A percentile compares a stretch with the other conserved stretches of the same genome.
Evolutionary conservation across 345 rosid genomes (phyloP).

Genomic region (Ricinus communis): DNA sequence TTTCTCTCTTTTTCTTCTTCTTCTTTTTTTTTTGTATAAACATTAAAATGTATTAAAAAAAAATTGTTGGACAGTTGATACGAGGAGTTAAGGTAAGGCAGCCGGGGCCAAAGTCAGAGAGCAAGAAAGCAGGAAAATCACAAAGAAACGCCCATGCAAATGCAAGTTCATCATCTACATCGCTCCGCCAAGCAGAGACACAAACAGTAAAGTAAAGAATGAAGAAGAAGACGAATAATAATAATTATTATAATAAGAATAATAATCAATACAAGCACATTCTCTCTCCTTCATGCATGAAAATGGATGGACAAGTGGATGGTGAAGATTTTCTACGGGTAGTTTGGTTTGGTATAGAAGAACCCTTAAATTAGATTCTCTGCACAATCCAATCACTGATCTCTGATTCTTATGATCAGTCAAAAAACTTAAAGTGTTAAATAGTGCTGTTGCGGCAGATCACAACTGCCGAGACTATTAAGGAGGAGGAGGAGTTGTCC

Average conservation of each 20-base stretch:
- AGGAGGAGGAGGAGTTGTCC: too few relatives aligned
- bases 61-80: constrained; percentile 54
- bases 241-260: too few relatives aligned
- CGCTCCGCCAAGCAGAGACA: constrained; percentile 9
- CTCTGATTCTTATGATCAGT: constrained; percentile 10
- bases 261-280: constrained; percentile 3
- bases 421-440: constrained; percentile 7
- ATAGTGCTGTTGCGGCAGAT: background rate
- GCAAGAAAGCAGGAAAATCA: constrained; percentile 62
- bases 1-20: background rate
- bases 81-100: constrained; percentile 98
- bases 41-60: background rate
- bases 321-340: constrained; percentile 12
- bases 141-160: constrained; percentile 50
- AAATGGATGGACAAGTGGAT: constrained; percentile 34
- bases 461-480: constrained; percentile 11
- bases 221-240: constrained; percentile 7
- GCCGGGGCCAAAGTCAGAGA: constrained; percentile 56
- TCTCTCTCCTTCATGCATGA: constrained; percentile 49
- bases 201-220: constrained; percentile 26
- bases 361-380: constrained; percentile 21
- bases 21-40: background rate
- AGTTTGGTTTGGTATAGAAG: background rate
- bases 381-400: background rate
- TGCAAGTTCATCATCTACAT: constrained; percentile 31